Conservation (phyloP, 2,329 filamentous ascomycete species). For the Sporothrix protearum region DNA sequence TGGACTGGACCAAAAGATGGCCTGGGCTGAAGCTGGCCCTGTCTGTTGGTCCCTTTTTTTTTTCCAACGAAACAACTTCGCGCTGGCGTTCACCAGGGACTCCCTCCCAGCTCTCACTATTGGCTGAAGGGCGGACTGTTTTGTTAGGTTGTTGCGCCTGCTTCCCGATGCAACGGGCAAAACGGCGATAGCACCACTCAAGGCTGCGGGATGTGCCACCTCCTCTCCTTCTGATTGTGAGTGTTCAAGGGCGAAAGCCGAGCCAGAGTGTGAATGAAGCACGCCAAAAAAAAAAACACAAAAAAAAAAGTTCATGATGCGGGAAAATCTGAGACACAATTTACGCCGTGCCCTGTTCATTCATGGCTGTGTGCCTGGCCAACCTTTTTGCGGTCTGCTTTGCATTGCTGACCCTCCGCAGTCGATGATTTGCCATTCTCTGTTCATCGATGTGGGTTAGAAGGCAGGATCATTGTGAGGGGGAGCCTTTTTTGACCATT, state of each 20-base stretch:
- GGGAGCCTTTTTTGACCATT: background rate
- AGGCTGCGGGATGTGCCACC: background rate
- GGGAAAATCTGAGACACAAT: background rate
- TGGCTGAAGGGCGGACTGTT: background rate
- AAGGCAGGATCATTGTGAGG: background rate
- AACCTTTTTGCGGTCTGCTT: background rate
- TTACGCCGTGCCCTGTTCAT: background rate
- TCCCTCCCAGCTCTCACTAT: background rate
- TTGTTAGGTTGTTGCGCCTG: background rate
- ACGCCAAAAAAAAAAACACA: too few relatives aligned
- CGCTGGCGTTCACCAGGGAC: background rate
- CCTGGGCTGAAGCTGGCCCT: background rate
- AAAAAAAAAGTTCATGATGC: background rate
- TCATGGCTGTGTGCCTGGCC: background rate
- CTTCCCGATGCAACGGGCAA: constrained; percentile 6
- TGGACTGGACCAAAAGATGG: background rate
- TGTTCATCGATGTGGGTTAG: background rate
- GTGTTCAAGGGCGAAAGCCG: background rate
- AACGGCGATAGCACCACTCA: background rate
- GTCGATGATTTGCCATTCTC: constrained; percentile 1
- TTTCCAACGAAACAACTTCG: too few relatives aligned
- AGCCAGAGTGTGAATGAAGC: background rate
- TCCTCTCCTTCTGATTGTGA: background rate
- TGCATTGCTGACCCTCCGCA: background rate
- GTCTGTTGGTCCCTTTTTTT: background rate